Evolutionary conservation across 2,329 filamentous ascomycete species (phyloP), one percentile per base, ranked within the genome.

Genomic region (Fusarium ambrosium): DNA sequence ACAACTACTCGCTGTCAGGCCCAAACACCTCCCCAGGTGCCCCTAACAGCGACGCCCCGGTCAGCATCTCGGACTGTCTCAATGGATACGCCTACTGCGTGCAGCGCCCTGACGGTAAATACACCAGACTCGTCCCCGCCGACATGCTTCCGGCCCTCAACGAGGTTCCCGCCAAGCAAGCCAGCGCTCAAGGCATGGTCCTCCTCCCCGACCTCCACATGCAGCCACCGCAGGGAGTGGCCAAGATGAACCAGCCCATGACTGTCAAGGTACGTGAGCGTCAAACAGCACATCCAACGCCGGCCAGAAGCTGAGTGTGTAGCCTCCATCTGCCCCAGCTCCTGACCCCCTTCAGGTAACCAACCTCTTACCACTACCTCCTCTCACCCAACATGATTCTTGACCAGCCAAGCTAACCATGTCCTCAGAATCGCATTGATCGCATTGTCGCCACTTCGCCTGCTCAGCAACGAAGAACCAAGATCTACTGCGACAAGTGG

Each of bases 401-500:
- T 3, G 16, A 20, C 5, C 10, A n/a, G 8, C 3, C 14, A 20
- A 16, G 39, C 74, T 76, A 64, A 77, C 36, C 18, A 27, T 8
- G 22, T 1, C 14, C 27, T 11, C 39, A 84, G 82, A 80, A 78
- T 16, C 81, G 79, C 9, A 84, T 84, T 62, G 83, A 83, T 60
- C 75, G 73, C 45, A 83, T 83, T 58, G 73, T 82, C 37, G 76
- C 80, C 20, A 75, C 73, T 6, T 76, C 74, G 6, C 83, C 84
- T 20, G 82, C 85, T 13, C 79, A 79, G 6, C 82, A 83, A 7
- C 90, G 89, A 78, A 80, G 80, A 27, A 80, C 82, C 68, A 97
- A 97, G 81, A 85, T 93, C 27, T 97, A 93, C 82, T 98, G 95
- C 83, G 94, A 95, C 68, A 94, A 96, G 82, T 98, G 95, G 95